Percentiles rank a stretch among this genome's conserved stretches.
Conservation (phyloP, 2,329 filamentous ascomycete species). For the Rhynchosporium secalis region DNA sequence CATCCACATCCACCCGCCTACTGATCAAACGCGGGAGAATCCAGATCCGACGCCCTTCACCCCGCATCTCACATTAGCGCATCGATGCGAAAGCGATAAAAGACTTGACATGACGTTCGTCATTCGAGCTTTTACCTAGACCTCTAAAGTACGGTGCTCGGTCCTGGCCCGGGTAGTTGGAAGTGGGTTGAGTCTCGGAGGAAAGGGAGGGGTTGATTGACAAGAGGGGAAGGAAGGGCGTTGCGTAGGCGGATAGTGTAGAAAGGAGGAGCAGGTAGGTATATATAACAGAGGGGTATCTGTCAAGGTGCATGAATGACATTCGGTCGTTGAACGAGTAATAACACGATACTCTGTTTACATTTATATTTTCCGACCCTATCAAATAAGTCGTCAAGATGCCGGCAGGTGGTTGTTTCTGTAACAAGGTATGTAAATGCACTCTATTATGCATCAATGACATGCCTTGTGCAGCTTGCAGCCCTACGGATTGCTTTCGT, state of each 20-base stretch:
- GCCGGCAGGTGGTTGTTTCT: constrained; percentile 35
- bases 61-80: constrained; percentile 6
- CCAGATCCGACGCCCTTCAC: constrained; percentile 3
- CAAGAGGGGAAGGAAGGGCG: neutral
- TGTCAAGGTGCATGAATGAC: constrained; percentile 15
- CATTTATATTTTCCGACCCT: neutral
- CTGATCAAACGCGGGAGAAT: neutral
- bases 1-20: too few species aligned
- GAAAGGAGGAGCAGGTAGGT: constrained; percentile 7
- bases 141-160: too few species aligned
- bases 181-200: too few species aligned
- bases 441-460: neutral
- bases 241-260: neutral
- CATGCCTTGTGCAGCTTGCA: too few species aligned
- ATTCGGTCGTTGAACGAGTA: neutral
- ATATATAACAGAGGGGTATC: constrained; percentile 21
- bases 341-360: neutral
- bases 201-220: neutral
- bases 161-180: too few species aligned
- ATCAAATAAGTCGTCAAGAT: constrained; percentile 20
- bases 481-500: too few species aligned
- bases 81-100: too few species aligned
- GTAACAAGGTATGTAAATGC: constrained; percentile 30
- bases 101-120: too few species aligned
- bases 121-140: too few species aligned